Conservation (phyloP, 371 early-diverging fungal genomes). For the Haplosporangium sp. region DNA sequence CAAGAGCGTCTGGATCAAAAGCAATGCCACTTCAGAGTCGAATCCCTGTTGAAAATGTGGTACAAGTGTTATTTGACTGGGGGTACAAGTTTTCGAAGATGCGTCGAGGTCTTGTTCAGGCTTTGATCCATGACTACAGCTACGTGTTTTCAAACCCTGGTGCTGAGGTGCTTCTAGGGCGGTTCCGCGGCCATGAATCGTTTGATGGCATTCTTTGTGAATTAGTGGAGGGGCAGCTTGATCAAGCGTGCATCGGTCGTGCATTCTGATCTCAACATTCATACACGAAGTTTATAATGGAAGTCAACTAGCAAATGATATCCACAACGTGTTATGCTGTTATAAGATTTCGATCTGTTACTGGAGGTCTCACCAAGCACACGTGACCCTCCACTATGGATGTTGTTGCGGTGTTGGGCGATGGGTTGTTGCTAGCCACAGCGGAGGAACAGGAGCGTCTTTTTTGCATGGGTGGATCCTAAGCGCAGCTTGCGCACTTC, state of each 20-base stretch:
- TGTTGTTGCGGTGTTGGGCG: too few relatives aligned
- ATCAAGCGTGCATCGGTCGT: background rate
- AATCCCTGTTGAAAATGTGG: constrained; percentile 2
- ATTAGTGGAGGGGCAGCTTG: constrained; percentile 10
- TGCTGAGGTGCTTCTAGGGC: background rate
- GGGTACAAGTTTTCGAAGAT: constrained; percentile 30
- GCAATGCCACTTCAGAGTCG: background rate
- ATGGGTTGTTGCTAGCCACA: too few relatives aligned
- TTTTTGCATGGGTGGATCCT: too few relatives aligned
- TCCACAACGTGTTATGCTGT: too few relatives aligned
- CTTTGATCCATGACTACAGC: constrained; percentile 4
- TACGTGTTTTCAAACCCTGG: background rate
- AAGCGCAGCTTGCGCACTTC: too few relatives aligned
- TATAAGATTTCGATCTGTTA: too few relatives aligned
- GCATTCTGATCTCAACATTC: background rate
- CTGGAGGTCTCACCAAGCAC: too few relatives aligned
- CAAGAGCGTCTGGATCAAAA: background rate
- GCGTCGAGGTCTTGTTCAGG: constrained; percentile 20
- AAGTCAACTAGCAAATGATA: too few relatives aligned
- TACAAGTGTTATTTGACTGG: constrained; percentile 43
- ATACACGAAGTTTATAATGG: background rate
- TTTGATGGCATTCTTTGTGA: constrained; percentile 12
- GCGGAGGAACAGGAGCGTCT: too few relatives aligned
- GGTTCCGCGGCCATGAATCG: constrained; percentile 22
- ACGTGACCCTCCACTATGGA: too few relatives aligned